Base-by-base conservation (phyloP, 768 basidiomycete species). In the Gloeopeniophorella convolvens region DNA sequence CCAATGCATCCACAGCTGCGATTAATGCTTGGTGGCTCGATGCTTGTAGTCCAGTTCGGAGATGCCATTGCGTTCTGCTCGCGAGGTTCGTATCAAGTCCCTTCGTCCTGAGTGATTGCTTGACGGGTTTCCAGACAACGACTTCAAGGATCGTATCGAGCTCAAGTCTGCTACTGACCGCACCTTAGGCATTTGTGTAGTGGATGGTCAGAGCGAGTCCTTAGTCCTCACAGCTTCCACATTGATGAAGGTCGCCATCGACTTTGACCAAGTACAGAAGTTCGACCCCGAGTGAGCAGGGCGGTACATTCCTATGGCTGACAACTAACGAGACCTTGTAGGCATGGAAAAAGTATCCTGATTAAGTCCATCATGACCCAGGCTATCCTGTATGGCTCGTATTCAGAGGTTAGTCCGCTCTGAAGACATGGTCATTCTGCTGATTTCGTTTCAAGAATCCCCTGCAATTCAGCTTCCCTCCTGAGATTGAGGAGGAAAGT, bases 351-450 rank as follows among this genome's bases (percentile, higher is more conserved):
- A 35, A 79, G 83, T 2, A 76, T 77, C 50, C 68, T 90, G 21
- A 78, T 89, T 62, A 84, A 84, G 65, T 82, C 84, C 8, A 85
- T 80, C 21, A 82, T 91, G 81, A 85, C 80, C 37, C 86, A 90
- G 61, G 88, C 87, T 10, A 88, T 90, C 55, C 62, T 89, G 28
- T 89, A 89, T 61, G 85, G 85, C 11, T 74, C 83, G 23, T 70
- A 80, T 57, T 72, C 81, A 20, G 75, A 82, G 62, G 83, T 83
- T 62, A 27, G 69, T 55, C 21, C 30, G n/a, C n/a, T n/a, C n/a
- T n/a, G n/a, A n/a, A n/a, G n/a, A n/a, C n/a, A n/a, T n/a, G n/a
- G n/a, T n/a, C n/a, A n/a, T n/a, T n/a, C n/a, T 50, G 20, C 51
- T 44, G 20, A 43, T 27, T 15, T 15, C 10, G 34, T 15, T 9